Evolutionary conservation across 1,284 basidiomycete species (phyloP).

Genomic region (Moesziomyces aphidis): DNA sequence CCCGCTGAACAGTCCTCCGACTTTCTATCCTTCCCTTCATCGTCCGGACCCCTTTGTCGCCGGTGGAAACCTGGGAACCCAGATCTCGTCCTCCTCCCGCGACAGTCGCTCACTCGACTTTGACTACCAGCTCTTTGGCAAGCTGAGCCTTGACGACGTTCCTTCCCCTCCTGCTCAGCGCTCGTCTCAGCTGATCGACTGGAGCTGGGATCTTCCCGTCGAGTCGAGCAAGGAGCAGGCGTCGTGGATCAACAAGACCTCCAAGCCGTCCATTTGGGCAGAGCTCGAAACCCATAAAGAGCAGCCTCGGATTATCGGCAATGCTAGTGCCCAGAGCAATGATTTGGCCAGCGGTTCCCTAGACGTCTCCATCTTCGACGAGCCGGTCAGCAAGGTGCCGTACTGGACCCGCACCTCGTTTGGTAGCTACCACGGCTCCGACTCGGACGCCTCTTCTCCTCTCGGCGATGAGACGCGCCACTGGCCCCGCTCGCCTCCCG

Average conservation of each 20-base stretch:
- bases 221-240: too few species aligned
- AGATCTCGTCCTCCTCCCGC: background rate
- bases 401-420: background rate
- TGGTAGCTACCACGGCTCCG: background rate
- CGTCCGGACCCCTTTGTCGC: background rate
- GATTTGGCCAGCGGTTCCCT: background rate
- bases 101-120: conserved; percentile 1
- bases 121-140: background rate
- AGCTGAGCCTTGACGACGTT: conserved; percentile 3
- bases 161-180: too few species aligned
- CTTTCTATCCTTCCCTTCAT: background rate
- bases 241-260: too few species aligned
- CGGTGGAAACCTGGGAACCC: background rate
- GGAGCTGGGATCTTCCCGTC: too few species aligned
- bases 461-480: background rate
- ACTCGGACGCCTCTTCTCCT: background rate
- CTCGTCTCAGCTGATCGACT: background rate
- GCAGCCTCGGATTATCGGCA: background rate
- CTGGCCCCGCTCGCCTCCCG: background rate
- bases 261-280: background rate
- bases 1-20: background rate
- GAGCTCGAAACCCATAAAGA: background rate
- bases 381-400: background rate
- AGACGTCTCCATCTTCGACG: background rate
- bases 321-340: background rate